Base-by-base conservation (phyloP, 2,329 filamentous ascomycete species). In the Davidsoniella neocaledoniae region DNA sequence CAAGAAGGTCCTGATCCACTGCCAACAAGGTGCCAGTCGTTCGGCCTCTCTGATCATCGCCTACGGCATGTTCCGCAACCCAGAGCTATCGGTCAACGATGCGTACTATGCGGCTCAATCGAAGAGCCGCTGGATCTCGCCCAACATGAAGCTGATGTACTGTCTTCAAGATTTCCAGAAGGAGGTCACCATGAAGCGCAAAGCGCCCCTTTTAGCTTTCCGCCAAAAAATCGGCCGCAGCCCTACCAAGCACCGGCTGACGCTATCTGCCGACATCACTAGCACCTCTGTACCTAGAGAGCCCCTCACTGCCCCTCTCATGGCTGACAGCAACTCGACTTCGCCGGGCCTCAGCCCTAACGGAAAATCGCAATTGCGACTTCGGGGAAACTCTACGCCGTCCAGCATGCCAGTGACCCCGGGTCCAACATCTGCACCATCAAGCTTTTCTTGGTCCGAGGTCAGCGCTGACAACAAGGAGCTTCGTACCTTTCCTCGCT, bases 121-220 rank as follows among this genome's bases (percentile, higher is more conserved):
- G 49, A 83, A 83, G 65, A 91, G 85, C 63, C 78, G 74, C 59
- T 93, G 86, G 85, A 90, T 93, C 57, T 87, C 85, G 52, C 85
- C 85, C 0, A 93, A 93, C 63, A 93, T 93, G 86, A 85, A 85
- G 56, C 70, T 93, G 56, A 87, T 93, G 72, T 91, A 91, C 70
- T 87, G 86, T 56, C 68, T 93, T 44, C 84, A 88, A 61, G 84
- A 90, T 59, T 90, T 88, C 60, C 77, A 81, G 56, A 81, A 81
- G 58, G 69, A 79, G 45, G 62, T 81, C 2, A 64, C 70, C 1
- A 72, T 69, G 58, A 75, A 68, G 61, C 72, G 66, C 55, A 54
- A 64, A 3, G 58, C 65, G 1, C 62, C 66, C 14, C 65, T 63
- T 25, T 67, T 72, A 54, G 63, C 74, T 56, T 61, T 73, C 58